Base-by-base conservation (phyloP, 2,329 filamentous ascomycete species). In the Alternaria sp. region DNA sequence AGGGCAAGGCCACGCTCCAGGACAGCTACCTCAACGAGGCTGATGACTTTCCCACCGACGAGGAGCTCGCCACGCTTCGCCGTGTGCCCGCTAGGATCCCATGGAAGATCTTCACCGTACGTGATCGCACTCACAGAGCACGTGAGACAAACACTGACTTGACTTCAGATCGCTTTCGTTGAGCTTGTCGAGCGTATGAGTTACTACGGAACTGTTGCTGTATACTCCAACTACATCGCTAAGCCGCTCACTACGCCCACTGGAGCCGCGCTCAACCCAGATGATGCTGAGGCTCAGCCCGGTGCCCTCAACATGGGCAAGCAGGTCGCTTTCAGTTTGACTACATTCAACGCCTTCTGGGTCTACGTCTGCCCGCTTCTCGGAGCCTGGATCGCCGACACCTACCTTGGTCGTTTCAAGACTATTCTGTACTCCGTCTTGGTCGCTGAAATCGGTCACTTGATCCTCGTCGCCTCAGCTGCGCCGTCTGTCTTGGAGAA, bases 321-420 rank as follows among this genome's bases (percentile, higher is more conserved):
- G 69, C 83, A 84, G 57, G 83, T 83, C 64, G 83, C 84, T 21
- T 86, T 84, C 60, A 83, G 81, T 60, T 67, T 87, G 67, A 83
- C 81, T 18, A 85, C 83, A 46, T 86, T 86, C 78, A 87, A 86
- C 75, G 81, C 84, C 64, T 87, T 87, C 76, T 87, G 84, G 83
- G 84, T 84, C 60, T 87, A 87, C 74, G 75, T 87, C 33, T 87
- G 86, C n/a, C 87, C 88, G 4, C 85, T 89, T 37, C 59, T 86
- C 23, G 85, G 87, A 75, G 88, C 87, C 53, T 84, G 87, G 59
- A 74, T 89, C 58, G 87, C 88, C 23, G 88, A 90, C 72, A 84
- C 86, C 41, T 88, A 87, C 74, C 80, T 88, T 15, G 88, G 88
- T 58, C 86, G 88, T 69, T 89, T 86, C 78, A 87, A 86, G 74